phyloP scores from a whole-genome alignment of 768 basidiomycete genomes.

The Lentinula edodes region DNA sequence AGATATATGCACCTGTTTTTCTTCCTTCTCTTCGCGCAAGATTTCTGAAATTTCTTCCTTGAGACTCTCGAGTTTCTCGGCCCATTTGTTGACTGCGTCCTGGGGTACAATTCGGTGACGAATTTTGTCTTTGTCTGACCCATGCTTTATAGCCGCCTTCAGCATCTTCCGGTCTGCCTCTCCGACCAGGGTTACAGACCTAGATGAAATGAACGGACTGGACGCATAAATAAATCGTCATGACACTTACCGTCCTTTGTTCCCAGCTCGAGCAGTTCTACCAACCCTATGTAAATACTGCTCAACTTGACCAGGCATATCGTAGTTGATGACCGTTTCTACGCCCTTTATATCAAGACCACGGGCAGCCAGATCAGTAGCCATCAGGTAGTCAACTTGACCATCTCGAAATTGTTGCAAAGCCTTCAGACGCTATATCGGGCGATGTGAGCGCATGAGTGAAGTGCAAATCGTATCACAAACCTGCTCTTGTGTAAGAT shows the following conservation, averaged over 20 bases:
- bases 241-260: constrained; percentile 75
- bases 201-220: constrained; percentile 19
- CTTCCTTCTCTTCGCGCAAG: constrained; percentile 89
- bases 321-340: constrained; percentile 97
- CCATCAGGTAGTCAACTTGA: constrained; percentile 86
- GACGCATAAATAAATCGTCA: background rate
- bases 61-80: constrained; percentile 58
- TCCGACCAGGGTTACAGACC: constrained; percentile 92
- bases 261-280: constrained; percentile 92
- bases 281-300: constrained; percentile 98
- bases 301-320: constrained; percentile 91
- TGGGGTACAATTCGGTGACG: constrained; percentile 83
- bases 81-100: constrained; percentile 70
- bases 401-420: constrained; percentile 87
- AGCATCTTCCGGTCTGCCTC: constrained; percentile 96
- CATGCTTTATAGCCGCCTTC: constrained; percentile 91
- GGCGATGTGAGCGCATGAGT: background rate
- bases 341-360: constrained; percentile 97
- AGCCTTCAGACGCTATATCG: constrained; percentile 70
- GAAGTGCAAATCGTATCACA: constrained; percentile 10
- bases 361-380: constrained; percentile 92
- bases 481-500: constrained; percentile 94
- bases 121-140: constrained; percentile 70
- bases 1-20: constrained; percentile 64
- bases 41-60: constrained; percentile 77